A percentile compares a stretch with the other conserved stretches of the same genome.
Evolutionary conservation across 2,329 filamentous ascomycete species (phyloP).

Genomic region (Pyricularia pennisetigena): DNA sequence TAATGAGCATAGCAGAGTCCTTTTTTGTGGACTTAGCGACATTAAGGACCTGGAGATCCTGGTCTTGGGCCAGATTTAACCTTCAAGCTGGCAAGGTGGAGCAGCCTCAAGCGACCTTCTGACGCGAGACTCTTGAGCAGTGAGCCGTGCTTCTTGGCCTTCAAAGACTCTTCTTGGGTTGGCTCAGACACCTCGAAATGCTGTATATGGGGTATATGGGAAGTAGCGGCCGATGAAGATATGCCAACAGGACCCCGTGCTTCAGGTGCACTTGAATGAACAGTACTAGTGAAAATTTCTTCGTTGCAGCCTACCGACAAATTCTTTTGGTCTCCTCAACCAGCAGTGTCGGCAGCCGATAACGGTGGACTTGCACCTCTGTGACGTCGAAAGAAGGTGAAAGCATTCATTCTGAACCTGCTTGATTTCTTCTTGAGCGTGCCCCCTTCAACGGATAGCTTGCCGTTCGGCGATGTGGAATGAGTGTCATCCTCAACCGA

Average conservation of each 20-base stretch:
- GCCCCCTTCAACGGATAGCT: slow-evolving; percentile 27
- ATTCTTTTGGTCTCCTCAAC: slow-evolving; percentile 10
- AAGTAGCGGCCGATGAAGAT: not conserved
- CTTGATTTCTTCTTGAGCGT: slow-evolving; percentile 52
- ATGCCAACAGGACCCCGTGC: not conserved
- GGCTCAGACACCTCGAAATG: not conserved
- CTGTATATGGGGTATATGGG: not conserved
- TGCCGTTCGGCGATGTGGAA: slow-evolving; percentile 26
- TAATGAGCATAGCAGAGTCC: not conserved
- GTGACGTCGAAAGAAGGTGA: slow-evolving; percentile 45
- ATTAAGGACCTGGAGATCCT: not conserved
- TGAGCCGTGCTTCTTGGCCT: not conserved
- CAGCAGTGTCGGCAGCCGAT: slow-evolving; percentile 18
- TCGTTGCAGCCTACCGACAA: not conserved
- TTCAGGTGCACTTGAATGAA: not conserved
- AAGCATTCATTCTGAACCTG: slow-evolving; percentile 52
- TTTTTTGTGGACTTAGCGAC: not conserved
- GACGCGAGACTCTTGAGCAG: not conserved
- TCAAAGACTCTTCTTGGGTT: not conserved
- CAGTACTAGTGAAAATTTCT: not conserved
- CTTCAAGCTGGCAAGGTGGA: not conserved
- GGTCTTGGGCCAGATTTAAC: not conserved
- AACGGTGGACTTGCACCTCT: slow-evolving; percentile 29
- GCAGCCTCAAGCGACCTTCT: not conserved
- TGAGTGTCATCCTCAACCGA: slow-evolving; percentile 23